phyloP scores from a whole-genome alignment of 768 basidiomycete genomes.

The Tulasnella sp. region DNA sequence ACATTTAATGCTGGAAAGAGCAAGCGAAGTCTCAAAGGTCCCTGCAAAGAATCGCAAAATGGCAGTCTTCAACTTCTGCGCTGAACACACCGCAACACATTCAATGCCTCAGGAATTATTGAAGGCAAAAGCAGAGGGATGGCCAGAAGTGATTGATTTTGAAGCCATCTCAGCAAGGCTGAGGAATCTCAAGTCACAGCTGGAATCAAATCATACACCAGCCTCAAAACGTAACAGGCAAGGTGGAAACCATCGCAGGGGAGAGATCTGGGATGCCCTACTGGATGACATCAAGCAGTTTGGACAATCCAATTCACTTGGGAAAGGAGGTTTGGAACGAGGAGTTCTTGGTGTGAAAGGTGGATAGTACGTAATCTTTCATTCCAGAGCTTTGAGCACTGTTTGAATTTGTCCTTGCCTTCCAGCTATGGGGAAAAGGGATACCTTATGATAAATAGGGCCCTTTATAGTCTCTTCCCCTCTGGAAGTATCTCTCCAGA shows the following conservation, averaged over 20 bases:
- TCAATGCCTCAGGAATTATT: neutral
- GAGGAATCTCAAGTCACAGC: neutral
- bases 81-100: neutral
- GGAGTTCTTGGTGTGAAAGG: neutral
- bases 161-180: neutral
- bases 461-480: neutral
- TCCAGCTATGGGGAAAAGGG: neutral
- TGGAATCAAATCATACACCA: neutral
- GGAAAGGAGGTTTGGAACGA: neutral
- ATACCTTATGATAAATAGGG: neutral
- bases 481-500: neutral
- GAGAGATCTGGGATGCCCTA: neutral
- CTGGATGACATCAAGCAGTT: neutral
- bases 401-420: neutral
- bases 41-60: neutral
- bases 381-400: neutral
- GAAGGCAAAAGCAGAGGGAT: neutral
- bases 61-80: neutral
- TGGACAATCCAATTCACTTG: neutral
- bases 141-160: neutral
- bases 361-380: neutral
- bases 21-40: neutral
- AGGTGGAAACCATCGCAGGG: neutral
- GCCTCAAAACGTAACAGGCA: neutral
- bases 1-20: neutral